A percentile compares a stretch with the other conserved stretches of the same genome.
These are phyloP conservation scores for Aphanocladium album DNA, from an alignment of 2,329 filamentous ascomycete species.

Conservation along the genomic window DNA sequence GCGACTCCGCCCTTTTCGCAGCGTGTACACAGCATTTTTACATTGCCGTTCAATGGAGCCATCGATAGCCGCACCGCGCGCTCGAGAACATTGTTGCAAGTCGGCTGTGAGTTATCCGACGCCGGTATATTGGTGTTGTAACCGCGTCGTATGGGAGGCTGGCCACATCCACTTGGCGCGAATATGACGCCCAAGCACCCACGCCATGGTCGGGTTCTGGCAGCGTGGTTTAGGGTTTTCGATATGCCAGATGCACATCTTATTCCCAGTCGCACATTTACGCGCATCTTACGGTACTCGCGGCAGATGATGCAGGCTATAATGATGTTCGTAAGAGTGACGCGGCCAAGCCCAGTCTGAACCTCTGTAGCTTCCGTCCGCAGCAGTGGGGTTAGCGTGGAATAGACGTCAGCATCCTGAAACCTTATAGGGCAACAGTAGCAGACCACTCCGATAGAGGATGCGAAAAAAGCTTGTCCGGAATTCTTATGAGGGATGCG, in stretches of 20 bases:
- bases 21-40: constrained; percentile 8
- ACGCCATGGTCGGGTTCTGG: neutral
- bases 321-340: neutral
- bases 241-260: neutral
- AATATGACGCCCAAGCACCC: too few species aligned
- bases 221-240: neutral
- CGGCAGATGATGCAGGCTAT: neutral
- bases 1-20: constrained; percentile 1
- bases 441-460: too few species aligned
- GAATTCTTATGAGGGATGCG: too few species aligned
- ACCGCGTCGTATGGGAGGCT: neutral
- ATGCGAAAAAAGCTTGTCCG: too few species aligned
- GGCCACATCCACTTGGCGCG: neutral
- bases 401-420: too few species aligned
- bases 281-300: neutral
- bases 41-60: constrained; percentile 9
- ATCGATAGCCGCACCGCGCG: neutral
- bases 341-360: too few species aligned
- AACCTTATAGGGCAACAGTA: too few species aligned
- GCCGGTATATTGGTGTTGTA: neutral
- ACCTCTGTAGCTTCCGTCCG: neutral
- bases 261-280: neutral
- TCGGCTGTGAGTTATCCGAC: neutral
- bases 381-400: too few species aligned
- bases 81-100: neutral